Conservation (phyloP, 2,329 filamentous ascomycete species). For the Penicillium olsonii region DNA sequence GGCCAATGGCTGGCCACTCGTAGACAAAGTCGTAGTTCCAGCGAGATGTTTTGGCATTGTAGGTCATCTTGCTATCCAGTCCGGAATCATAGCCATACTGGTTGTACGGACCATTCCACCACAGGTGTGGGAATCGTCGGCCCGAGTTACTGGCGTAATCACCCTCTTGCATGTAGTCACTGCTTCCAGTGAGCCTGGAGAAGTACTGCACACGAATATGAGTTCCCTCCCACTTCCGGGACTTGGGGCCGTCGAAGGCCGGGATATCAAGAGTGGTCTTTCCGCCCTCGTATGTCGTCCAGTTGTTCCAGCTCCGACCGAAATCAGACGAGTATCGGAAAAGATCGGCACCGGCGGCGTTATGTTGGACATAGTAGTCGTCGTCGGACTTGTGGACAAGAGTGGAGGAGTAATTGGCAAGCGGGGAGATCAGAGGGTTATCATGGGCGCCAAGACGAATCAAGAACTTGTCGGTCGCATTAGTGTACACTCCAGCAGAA, state of each 20-base stretch:
- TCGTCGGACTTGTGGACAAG: constrained; percentile 52
- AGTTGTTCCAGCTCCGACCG: constrained; percentile 61
- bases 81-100: constrained; percentile 65
- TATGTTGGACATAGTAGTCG: constrained; percentile 55
- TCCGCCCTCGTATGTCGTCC: constrained; percentile 56
- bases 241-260: constrained; percentile 58
- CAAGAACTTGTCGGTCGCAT: constrained; percentile 60
- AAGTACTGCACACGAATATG: constrained; percentile 67
- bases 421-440: constrained; percentile 62
- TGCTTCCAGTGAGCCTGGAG: constrained; percentile 60
- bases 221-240: constrained; percentile 63
- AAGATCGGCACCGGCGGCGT: constrained; percentile 60
- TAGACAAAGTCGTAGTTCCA: constrained; percentile 64
- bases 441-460: constrained; percentile 59
- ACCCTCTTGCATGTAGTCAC: constrained; percentile 61
- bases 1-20: constrained; percentile 63
- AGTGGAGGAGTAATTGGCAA: constrained; percentile 59
- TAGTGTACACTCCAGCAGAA: constrained; percentile 37
- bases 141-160: constrained; percentile 47
- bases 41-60: constrained; percentile 46
- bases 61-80: constrained; percentile 54
- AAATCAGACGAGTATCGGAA: constrained; percentile 65
- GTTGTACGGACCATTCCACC: constrained; percentile 64
- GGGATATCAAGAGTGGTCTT: constrained; percentile 52
- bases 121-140: constrained; percentile 62